Conservation (phyloP, 2,329 filamentous ascomycete species). For the Stagonosporopsis rhizophila region DNA sequence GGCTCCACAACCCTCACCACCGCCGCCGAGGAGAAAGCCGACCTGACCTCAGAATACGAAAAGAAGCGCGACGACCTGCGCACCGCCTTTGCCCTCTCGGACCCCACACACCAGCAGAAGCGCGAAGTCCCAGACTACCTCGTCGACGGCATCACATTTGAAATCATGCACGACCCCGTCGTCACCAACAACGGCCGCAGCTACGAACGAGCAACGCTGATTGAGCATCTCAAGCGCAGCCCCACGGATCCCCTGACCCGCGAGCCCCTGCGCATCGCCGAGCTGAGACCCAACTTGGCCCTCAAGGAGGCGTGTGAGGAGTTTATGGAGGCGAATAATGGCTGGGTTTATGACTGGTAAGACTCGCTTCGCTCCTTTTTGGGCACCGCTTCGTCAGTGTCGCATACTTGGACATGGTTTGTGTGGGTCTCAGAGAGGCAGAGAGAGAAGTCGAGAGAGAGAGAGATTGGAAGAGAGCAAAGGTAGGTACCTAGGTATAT, state of each 20-base stretch:
- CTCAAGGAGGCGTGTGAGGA: conserved; percentile 84
- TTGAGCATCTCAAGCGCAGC: conserved; percentile 81
- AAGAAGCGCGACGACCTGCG: conserved; percentile 55
- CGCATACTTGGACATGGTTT: too few species aligned
- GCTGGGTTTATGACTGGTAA: conserved; percentile 92
- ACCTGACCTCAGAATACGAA: conserved; percentile 52
- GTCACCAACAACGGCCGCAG: conserved; percentile 84
- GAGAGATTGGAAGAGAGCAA: too few species aligned
- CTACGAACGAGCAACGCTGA: conserved; percentile 85
- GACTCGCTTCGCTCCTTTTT: conserved; percentile 32
- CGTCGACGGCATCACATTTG: conserved; percentile 78
- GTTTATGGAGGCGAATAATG: conserved; percentile 79
- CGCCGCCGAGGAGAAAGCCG: conserved; percentile 55
- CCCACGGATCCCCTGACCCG: conserved; percentile 84
- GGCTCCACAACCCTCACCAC: conserved; percentile 54
- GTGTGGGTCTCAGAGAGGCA: too few species aligned
- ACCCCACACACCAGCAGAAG: conserved; percentile 53
- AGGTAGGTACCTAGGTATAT: too few species aligned
- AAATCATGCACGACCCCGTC: conserved; percentile 75
- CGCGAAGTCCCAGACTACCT: conserved; percentile 75
- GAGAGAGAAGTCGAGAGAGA: conserved; percentile 5
- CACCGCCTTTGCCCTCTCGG: conserved; percentile 56
- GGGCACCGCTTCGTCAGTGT: conserved; percentile 8
- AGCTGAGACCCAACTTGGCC: conserved; percentile 81
- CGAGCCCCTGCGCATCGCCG: conserved; percentile 70